Conservation (phyloP, 768 basidiomycete species). For the Leccinum barrowsii region DNA sequence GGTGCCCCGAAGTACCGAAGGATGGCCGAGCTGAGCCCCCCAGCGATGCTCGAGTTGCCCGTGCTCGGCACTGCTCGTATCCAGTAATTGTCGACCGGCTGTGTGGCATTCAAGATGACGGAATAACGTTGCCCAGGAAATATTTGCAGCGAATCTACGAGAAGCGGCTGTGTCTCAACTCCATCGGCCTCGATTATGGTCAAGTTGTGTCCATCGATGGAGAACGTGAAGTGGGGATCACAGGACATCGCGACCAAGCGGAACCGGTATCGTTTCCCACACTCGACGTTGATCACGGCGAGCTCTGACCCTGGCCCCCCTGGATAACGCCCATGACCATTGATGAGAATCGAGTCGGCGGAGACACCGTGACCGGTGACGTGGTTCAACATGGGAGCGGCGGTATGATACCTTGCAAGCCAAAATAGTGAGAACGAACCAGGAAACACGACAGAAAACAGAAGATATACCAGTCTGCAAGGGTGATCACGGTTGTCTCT, state of each 20-base stretch:
- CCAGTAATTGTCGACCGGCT: constrained; percentile 52
- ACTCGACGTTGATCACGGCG: constrained; percentile 36
- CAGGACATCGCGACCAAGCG: constrained; percentile 46
- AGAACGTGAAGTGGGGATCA: constrained; percentile 41
- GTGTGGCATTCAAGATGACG: constrained; percentile 18
- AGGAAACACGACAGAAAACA: not conserved
- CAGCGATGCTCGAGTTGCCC: not conserved
- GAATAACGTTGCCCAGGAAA: not conserved
- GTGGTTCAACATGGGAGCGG: not conserved
- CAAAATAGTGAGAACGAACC: not conserved
- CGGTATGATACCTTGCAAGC: not conserved
- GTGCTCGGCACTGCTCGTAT: constrained; percentile 33
- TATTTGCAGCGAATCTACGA: not conserved
- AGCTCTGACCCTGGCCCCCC: constrained; percentile 37
- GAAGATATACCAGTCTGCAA: not conserved
- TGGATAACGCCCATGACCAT: constrained; percentile 28
- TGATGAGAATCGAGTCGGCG: constrained; percentile 29
- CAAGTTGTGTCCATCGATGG: constrained; percentile 45
- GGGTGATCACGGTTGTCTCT: constrained; percentile 25
- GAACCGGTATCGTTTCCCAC: constrained; percentile 42
- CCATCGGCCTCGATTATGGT: constrained; percentile 44
- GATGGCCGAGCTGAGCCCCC: not conserved
- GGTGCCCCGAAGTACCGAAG: not conserved
- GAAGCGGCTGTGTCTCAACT: constrained; percentile 11
- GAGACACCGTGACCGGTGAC: constrained; percentile 1